phyloP scores from a whole-genome alignment of 495 filamentous ascomycete species.

The Lasiosphaeria miniovina region DNA sequence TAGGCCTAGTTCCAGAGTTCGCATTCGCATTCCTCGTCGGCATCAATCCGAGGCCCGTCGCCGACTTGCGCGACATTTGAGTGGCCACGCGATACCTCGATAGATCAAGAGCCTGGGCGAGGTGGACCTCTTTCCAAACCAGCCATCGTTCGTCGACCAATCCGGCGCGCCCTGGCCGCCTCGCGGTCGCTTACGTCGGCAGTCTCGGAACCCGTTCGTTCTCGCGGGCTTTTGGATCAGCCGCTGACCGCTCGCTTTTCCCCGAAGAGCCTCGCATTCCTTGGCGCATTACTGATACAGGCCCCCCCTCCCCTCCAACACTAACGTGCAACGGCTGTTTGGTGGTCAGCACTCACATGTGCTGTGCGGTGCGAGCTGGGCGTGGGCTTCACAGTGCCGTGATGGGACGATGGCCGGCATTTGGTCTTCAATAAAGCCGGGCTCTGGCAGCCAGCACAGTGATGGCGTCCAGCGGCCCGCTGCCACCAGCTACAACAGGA shows the following conservation, averaged over 20 bases:
- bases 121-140: no score
- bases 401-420: background rate
- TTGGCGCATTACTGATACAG: background rate
- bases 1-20: no score
- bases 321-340: background rate
- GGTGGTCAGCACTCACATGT: constrained; percentile 4
- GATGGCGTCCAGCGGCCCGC: background rate
- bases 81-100: no score
- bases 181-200: constrained; percentile 7
- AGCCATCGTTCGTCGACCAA: background rate
- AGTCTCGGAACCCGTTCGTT: constrained; percentile 10
- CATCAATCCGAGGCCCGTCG: no score
- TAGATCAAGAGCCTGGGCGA: no score
- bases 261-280: background rate
- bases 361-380: background rate
- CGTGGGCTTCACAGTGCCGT: background rate
- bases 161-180: background rate
- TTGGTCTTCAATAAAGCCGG: background rate
- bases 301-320: background rate
- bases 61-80: no score
- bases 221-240: background rate
- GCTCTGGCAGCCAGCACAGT: background rate
- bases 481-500: background rate
- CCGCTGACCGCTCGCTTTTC: background rate
- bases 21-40: no score